A percentile compares a stretch with the other conserved stretches of the same genome.
phyloP scores from a whole-genome alignment of 805 yeast species.

The Yarrowia deformans region DNA sequence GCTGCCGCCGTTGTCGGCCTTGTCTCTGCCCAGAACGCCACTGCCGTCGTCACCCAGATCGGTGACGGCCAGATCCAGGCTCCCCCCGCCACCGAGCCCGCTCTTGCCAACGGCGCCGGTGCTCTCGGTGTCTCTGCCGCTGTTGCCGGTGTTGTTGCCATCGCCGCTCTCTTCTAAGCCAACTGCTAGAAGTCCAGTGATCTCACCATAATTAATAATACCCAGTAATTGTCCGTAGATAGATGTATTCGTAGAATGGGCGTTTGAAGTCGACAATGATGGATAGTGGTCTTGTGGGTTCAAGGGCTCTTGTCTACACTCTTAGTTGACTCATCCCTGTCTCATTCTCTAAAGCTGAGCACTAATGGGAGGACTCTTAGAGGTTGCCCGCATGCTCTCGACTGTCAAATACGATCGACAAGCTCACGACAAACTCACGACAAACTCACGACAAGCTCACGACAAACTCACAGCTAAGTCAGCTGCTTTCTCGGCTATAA shows the following conservation, averaged over 20 bases:
- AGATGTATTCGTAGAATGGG: background rate
- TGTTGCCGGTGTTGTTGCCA: conserved; percentile 28
- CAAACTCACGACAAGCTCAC: too few species aligned
- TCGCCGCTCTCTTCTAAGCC: conserved; percentile 18
- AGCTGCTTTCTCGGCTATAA: conserved; percentile 5
- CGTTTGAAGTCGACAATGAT: background rate
- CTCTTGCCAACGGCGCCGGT: conserved; percentile 36
- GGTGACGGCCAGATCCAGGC: conserved; percentile 39
- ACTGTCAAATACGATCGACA: conserved; percentile 2
- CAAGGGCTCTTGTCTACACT: too few species aligned
- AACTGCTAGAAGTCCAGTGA: background rate
- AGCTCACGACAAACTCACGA: too few species aligned
- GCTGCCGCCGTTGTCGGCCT: conserved; percentile 27
- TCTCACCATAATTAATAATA: conserved; percentile 2
- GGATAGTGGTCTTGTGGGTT: too few species aligned
- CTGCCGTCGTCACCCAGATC: conserved; percentile 37
- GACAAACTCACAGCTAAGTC: background rate
- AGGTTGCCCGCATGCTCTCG: too few species aligned
- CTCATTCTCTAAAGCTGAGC: too few species aligned
- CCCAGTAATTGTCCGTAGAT: background rate
- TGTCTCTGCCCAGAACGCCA: conserved; percentile 27
- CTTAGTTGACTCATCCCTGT: too few species aligned
- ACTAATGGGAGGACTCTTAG: too few species aligned
- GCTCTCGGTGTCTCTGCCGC: conserved; percentile 32
- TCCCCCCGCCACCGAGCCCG: conserved; percentile 21